Evolutionary conservation across 2,329 filamentous ascomycete genomes (phyloP), one percentile per base, ranked within the genome.

Genomic region (Aspergillus fischeri): DNA sequence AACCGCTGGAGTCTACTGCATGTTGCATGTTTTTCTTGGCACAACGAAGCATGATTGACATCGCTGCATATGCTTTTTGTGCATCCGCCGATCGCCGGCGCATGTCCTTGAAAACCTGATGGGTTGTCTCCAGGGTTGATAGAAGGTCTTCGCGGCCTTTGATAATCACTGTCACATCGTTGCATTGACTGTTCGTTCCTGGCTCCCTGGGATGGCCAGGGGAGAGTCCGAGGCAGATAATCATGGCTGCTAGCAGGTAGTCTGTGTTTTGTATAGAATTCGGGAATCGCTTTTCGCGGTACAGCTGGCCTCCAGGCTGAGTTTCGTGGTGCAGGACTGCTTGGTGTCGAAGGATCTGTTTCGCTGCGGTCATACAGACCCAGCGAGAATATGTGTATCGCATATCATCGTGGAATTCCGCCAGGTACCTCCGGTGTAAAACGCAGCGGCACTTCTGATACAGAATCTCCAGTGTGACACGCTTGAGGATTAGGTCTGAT

Each of bases 191-290:
- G 9, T 51, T 60, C 52, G 3, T 58, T 49, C 3, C 42, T 27
- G 27, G 41, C 25, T 48, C 62, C 17, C 24, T 56, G 53, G 47
- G 53, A 32, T 62, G 60, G n/a, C 63, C 61, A 42, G 66, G 65
- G 1, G 64, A 68, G 11, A 71, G 48, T 25, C 70, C 70, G 38
- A 87, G 71, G 59, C 83, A 86, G 3, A 88, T 65, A 14, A 87
- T 78, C 78, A 85, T 84, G 54, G 82, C 80, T 0, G 84, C 84
- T 2, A 87, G 77, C 52, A 88, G 72, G 52, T 84, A 87, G 65
- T 88, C 85, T 52, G 86, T 83, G 52, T 83, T 78, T 10, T 81
- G 79, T 3, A 87, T 71, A 0, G 81, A 82, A 3, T 80, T 81
- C 21, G 86, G 68, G 62, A 86, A 85, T 81, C 83, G 86, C 4